These are phyloP conservation scores for Blepharisma japonicum DNA, from an alignment of 73 alveolate species.

Conservation along the genomic window DNA sequence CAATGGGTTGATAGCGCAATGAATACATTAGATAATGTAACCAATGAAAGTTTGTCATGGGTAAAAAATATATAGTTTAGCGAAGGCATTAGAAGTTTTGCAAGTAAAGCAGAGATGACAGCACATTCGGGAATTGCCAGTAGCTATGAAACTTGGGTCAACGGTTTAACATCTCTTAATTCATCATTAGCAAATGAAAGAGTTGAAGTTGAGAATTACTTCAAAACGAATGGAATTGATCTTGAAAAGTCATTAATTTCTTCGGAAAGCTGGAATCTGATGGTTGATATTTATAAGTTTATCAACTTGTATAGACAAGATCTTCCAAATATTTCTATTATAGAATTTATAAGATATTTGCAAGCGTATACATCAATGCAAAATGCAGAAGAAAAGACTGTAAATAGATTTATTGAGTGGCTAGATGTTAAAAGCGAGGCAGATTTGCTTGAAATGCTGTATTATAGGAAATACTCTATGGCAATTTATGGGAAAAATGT, in stretches of 20 bases:
- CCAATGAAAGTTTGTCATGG: background rate
- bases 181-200: background rate
- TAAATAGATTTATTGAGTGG: background rate
- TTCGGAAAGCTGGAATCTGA: background rate
- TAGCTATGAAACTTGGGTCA: background rate
- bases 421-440: background rate
- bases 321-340: background rate
- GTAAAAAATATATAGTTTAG: background rate
- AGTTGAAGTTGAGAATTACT: background rate
- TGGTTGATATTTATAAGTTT: background rate
- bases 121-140: background rate
- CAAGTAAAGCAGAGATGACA: background rate
- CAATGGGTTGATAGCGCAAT: background rate
- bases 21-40: background rate
- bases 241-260: too few species aligned
- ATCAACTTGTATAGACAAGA: background rate
- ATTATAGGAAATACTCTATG: background rate
- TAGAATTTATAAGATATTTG: background rate
- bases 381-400: background rate
- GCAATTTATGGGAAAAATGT: slow-evolving; percentile 18
- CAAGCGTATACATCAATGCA: background rate
- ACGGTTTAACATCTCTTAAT: background rate
- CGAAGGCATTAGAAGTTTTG: background rate
- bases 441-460: background rate
- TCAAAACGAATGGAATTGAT: too few species aligned